Conservation (phyloP, 257 asterid genomes). For the Salvia rosmarinus region DNA sequence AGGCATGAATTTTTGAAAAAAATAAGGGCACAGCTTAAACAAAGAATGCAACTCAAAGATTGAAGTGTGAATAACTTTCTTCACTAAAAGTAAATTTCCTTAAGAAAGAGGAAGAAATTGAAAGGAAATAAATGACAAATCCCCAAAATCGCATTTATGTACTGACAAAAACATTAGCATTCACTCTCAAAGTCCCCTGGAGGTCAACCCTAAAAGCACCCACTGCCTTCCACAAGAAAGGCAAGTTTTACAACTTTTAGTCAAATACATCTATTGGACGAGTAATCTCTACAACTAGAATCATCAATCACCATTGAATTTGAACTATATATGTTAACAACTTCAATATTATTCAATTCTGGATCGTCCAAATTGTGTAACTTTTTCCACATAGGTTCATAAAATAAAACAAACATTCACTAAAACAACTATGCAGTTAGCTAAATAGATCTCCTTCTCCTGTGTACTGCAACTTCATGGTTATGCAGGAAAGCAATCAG, state of each 20-base stretch:
- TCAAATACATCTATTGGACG: not conserved
- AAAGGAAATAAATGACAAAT: not conserved
- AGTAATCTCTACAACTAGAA: not conserved
- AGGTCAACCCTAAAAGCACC: not conserved
- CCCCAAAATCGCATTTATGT: not conserved
- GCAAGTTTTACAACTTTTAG: not conserved
- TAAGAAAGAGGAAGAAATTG: not conserved
- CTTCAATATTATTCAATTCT: not conserved
- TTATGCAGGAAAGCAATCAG: not conserved
- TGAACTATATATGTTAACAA: not conserved
- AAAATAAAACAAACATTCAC: not conserved
- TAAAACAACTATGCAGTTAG: not conserved
- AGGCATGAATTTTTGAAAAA: not conserved
- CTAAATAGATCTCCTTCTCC: not conserved
- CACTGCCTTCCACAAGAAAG: not conserved
- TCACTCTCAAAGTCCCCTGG: not conserved
- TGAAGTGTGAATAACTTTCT: not conserved
- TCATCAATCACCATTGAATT: not conserved
- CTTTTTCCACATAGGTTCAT: not conserved
- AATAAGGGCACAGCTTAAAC: not conserved
- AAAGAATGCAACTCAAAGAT: not conserved
- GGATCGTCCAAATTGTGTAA: not conserved
- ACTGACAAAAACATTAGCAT: not conserved
- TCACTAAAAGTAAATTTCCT: not conserved
- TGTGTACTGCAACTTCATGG: not conserved